phyloP scores from a whole-genome alignment of 2,329 filamentous ascomycete species.

The Diaporthe sp. region DNA sequence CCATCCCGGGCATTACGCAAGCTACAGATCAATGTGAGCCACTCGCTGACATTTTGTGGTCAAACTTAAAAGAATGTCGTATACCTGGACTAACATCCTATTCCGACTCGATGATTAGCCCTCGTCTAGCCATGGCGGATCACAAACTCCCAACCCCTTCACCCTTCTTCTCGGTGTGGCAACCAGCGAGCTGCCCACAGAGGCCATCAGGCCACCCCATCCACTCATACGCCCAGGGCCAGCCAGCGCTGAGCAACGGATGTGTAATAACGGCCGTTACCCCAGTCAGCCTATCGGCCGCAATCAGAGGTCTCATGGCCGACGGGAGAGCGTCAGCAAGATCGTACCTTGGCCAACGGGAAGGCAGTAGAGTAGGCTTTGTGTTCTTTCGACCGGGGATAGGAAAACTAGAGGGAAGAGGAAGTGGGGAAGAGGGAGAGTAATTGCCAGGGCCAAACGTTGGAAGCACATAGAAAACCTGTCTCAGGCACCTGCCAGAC shows the following conservation, averaged over 20 bases:
- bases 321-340: neutral
- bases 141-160: neutral
- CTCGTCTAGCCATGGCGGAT: neutral
- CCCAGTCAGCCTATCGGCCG: slow-evolving; percentile 3
- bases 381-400: neutral
- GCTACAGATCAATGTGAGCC: too few relatives aligned
- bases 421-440: too few relatives aligned
- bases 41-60: neutral
- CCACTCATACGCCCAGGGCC: neutral
- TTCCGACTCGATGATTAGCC: neutral
- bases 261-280: neutral
- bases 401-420: too few relatives aligned
- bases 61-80: too few relatives aligned
- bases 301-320: neutral
- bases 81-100: too few relatives aligned
- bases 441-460: neutral
- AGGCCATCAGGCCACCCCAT: neutral
- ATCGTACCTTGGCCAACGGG: slow-evolving; percentile 10
- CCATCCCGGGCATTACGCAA: too few relatives aligned
- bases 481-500: neutral
- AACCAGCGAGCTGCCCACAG: neutral
- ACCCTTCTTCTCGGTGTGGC: too few relatives aligned
- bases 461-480: neutral
- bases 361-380: neutral
- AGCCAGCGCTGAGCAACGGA: neutral